These are phyloP conservation scores for Aspergillus olivimuriae DNA, from an alignment of 495 filamentous ascomycete genomes.

Conservation along the genomic window DNA sequence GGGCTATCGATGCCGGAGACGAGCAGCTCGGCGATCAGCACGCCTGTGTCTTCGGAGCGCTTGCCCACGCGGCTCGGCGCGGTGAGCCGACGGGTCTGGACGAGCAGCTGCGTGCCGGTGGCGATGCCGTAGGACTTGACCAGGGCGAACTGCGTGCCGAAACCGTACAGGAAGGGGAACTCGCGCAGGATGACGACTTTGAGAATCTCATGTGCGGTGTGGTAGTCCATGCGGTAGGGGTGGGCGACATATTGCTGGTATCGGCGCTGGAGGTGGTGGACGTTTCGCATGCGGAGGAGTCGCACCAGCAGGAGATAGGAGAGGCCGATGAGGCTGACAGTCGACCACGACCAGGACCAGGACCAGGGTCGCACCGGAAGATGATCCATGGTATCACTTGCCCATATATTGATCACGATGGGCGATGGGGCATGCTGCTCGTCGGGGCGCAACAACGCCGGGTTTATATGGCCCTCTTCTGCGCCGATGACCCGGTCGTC, in stretches of 20 bases:
- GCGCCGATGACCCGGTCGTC: no score
- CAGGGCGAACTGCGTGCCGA: constrained; percentile 3
- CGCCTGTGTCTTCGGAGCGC: constrained; percentile 4
- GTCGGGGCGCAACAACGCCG: no score
- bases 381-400: no score
- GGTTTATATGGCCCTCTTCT: no score
- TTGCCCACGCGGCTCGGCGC: constrained; percentile 4
- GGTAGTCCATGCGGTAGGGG: constrained; percentile 2
- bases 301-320: neutral
- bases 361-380: no score
- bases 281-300: neutral
- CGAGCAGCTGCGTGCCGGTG: constrained; percentile 2
- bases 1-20: neutral
- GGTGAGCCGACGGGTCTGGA: constrained; percentile 4
- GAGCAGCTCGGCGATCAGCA: constrained; percentile 3
- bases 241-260: neutral
- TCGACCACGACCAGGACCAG: no score
- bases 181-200: neutral
- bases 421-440: no score
- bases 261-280: no score
- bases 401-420: no score
- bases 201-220: constrained; percentile 1
- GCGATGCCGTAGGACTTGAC: constrained; percentile 7
- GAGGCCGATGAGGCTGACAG: no score
- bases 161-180: constrained; percentile 6